These are phyloP conservation scores for Albifimbria verrucaria DNA, from an alignment of 2,329 filamentous ascomycete genomes.

Conservation along the genomic window DNA sequence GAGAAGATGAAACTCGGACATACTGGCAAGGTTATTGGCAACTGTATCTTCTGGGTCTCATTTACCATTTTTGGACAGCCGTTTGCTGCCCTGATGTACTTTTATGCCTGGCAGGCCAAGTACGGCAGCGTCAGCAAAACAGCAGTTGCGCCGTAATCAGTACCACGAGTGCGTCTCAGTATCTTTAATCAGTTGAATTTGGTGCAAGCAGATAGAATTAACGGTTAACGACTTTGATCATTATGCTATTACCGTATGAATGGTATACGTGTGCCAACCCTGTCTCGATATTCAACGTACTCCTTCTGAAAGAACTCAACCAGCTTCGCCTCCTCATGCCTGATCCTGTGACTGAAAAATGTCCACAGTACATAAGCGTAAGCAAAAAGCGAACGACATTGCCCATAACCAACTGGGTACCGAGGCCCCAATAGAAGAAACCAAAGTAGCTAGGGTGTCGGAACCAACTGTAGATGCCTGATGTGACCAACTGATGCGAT, in stretches of 20 bases:
- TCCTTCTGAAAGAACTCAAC: slow-evolving; percentile 80
- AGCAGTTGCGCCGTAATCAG: neutral
- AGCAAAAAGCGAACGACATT: slow-evolving; percentile 75
- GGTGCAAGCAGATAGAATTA: slow-evolving; percentile 2
- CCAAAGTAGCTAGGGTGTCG: slow-evolving; percentile 95
- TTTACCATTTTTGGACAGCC: slow-evolving; percentile 96
- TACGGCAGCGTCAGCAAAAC: slow-evolving; percentile 74
- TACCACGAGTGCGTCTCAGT: neutral
- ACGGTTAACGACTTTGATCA: neutral
- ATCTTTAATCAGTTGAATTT: neutral
- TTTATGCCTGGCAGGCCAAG: slow-evolving; percentile 98
- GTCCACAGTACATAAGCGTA: slow-evolving; percentile 77
- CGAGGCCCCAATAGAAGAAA: slow-evolving; percentile 98
- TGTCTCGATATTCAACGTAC: slow-evolving; percentile 70
- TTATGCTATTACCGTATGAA: slow-evolving; percentile 46
- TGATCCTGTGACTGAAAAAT: slow-evolving; percentile 77
- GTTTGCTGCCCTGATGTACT: slow-evolving; percentile 87
- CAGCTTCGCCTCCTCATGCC: slow-evolving; percentile 74
- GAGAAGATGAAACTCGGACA: slow-evolving; percentile 71
- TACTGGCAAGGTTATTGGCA: slow-evolving; percentile 77
- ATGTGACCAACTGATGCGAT: slow-evolving; percentile 77
- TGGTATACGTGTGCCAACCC: slow-evolving; percentile 76
- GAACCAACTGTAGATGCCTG: slow-evolving; percentile 71
- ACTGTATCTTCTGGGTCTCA: slow-evolving; percentile 93
- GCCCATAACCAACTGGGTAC: slow-evolving; percentile 85